Conservation (phyloP, 805 yeast genomes). For the Suhomyces vadensis region DNA sequence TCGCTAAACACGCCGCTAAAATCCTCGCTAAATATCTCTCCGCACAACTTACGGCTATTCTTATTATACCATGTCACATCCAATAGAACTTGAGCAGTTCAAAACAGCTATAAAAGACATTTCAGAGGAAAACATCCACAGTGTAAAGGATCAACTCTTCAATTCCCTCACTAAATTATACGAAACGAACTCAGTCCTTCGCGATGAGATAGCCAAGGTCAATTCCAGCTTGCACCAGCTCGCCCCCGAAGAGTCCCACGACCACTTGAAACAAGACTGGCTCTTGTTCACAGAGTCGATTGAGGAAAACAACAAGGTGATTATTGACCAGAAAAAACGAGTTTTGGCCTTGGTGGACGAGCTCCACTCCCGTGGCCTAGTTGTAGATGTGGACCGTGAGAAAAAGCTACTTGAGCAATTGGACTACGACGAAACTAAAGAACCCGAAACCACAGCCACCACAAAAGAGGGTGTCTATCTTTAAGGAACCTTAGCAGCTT, state of each 20-base stretch:
- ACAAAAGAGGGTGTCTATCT: background rate
- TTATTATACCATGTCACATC: constrained; percentile 3
- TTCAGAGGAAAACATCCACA: constrained; percentile 38
- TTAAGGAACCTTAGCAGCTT: too few relatives aligned
- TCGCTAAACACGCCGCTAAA: too few relatives aligned
- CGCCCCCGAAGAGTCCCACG: constrained; percentile 15
- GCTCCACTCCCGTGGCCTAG: constrained; percentile 19
- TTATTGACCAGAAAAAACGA: constrained; percentile 50
- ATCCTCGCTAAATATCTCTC: too few relatives aligned
- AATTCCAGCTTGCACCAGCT: constrained; percentile 16
- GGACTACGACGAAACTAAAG: background rate
- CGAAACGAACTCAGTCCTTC: constrained; percentile 53
- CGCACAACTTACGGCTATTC: background rate
- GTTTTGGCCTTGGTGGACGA: constrained; percentile 49
- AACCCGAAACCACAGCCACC: background rate
- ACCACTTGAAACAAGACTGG: constrained; percentile 46
- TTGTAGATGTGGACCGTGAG: background rate
- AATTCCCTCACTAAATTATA: constrained; percentile 48
- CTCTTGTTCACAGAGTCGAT: constrained; percentile 55
- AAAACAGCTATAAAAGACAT: constrained; percentile 53
- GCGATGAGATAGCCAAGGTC: constrained; percentile 35
- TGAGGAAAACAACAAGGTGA: constrained; percentile 55
- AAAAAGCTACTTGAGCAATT: background rate
- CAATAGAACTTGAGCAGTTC: constrained; percentile 38
- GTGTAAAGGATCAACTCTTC: constrained; percentile 14